These are phyloP conservation scores for Hortiboletus campestris DNA, from an alignment of 768 basidiomycete species.

Conservation along the genomic window DNA sequence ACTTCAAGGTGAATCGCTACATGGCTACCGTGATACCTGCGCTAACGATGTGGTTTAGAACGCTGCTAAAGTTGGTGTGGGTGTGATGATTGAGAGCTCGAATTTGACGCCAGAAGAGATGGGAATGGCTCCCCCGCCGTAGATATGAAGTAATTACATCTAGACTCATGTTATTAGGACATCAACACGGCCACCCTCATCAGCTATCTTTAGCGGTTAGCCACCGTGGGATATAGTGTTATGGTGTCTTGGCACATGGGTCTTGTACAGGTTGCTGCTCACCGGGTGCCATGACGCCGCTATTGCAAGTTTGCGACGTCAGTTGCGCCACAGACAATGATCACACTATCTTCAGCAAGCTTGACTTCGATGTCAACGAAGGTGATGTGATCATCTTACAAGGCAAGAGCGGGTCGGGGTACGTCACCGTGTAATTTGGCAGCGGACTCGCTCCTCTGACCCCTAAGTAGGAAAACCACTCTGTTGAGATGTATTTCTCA, in stretches of 20 bases:
- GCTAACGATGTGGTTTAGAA: conserved; percentile 50
- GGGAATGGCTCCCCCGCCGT: conserved; percentile 56
- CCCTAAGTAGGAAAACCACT: conserved; percentile 54
- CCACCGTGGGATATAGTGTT: conserved; percentile 18
- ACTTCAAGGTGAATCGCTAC: conserved; percentile 75
- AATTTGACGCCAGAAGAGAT: conserved; percentile 82
- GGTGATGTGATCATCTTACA: conserved; percentile 78
- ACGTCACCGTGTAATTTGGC: conserved; percentile 6
- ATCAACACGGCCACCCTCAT: not conserved
- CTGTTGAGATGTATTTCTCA: conserved; percentile 84
- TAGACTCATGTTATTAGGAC: conserved; percentile 27
- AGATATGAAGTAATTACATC: conserved; percentile 31
- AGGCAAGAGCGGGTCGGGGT: conserved; percentile 80
- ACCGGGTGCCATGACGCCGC: conserved; percentile 11
- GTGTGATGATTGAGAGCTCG: conserved; percentile 95
- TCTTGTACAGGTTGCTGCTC: not conserved
- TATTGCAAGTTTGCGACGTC: conserved; percentile 56
- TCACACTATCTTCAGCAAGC: conserved; percentile 53
- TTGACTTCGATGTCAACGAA: conserved; percentile 61
- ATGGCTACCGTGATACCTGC: not conserved
- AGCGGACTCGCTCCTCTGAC: conserved; percentile 1
- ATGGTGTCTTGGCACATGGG: not conserved
- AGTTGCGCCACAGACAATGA: conserved; percentile 47
- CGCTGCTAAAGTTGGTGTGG: conserved; percentile 90
- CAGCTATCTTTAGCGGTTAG: not conserved